A percentile compares a stretch with the other conserved stretches of the same genome.
These are phyloP conservation scores for Citrus reticulata DNA, from an alignment of 345 rosid genomes.

Conservation along the genomic window DNA sequence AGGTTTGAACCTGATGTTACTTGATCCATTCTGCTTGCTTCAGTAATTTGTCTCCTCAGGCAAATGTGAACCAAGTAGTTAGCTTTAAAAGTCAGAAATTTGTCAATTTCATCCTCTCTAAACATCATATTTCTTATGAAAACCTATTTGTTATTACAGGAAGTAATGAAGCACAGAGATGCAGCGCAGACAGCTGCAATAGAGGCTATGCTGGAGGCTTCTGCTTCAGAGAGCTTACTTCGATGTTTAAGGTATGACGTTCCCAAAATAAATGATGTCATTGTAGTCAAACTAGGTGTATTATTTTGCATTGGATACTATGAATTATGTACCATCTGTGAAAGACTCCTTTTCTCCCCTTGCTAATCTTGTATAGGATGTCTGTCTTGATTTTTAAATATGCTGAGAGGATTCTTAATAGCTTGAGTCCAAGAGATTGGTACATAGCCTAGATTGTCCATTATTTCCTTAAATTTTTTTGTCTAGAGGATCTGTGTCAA, in stretches of 20 bases:
- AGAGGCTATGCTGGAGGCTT: slow-evolving; percentile 93
- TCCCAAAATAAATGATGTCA: not conserved
- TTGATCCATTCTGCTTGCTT: not conserved
- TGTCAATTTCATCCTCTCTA: not conserved
- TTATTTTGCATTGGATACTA: not conserved
- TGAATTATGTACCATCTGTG: not conserved
- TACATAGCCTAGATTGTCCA: not conserved
- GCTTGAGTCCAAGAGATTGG: not conserved
- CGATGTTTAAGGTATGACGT: slow-evolving; percentile 70
- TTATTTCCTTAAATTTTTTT: not conserved
- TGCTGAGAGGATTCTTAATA: not conserved
- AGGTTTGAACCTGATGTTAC: not conserved
- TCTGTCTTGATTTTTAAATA: not conserved
- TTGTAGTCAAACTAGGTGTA: not conserved
- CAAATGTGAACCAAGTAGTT: not conserved
- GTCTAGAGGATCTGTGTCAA: not conserved
- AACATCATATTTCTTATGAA: not conserved
- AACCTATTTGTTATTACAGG: slow-evolving; percentile 39
- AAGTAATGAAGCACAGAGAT: slow-evolving; percentile 83
- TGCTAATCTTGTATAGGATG: not conserved
- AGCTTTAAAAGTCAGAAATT: not conserved
- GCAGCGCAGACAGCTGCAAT: slow-evolving; percentile 81
- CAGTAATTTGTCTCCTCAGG: not conserved
- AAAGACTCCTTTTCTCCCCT: not conserved
- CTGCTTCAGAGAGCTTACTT: slow-evolving; percentile 89